A percentile compares a stretch with the other conserved stretches of the same genome.
Evolutionary conservation across 345 rosid species (phyloP).

Genomic region (Citrus australasica): DNA sequence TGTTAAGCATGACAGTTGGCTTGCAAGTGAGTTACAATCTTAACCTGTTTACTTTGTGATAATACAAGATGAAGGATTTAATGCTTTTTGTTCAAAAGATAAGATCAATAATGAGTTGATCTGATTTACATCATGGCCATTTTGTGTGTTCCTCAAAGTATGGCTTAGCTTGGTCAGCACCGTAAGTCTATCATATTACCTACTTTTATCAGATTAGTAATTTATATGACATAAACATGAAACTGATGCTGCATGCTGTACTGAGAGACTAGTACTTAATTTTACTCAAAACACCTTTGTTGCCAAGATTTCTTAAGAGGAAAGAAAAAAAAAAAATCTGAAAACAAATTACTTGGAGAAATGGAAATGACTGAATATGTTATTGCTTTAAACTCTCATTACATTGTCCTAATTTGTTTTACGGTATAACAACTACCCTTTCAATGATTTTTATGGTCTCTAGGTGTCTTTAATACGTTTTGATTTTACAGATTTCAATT

Average conservation of each 20-base stretch:
- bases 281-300: neutral
- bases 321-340: neutral
- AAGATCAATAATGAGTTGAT: neutral
- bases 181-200: neutral
- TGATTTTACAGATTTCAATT: neutral
- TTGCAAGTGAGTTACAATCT: constrained; percentile 52
- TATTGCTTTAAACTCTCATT: neutral
- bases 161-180: neutral
- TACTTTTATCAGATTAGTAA: neutral
- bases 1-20: constrained; percentile 91
- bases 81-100: neutral
- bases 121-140: neutral
- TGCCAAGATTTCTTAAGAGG: neutral
- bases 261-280: neutral
- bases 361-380: neutral
- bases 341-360: neutral
- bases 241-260: neutral
- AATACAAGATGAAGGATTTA: neutral
- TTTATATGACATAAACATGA: neutral
- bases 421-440: neutral
- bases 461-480: neutral
- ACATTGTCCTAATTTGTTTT: neutral
- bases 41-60: neutral
- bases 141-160: neutral
- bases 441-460: neutral